phyloP scores from a whole-genome alignment of 768 basidiomycete genomes.

The Lactifluus piperatus region DNA sequence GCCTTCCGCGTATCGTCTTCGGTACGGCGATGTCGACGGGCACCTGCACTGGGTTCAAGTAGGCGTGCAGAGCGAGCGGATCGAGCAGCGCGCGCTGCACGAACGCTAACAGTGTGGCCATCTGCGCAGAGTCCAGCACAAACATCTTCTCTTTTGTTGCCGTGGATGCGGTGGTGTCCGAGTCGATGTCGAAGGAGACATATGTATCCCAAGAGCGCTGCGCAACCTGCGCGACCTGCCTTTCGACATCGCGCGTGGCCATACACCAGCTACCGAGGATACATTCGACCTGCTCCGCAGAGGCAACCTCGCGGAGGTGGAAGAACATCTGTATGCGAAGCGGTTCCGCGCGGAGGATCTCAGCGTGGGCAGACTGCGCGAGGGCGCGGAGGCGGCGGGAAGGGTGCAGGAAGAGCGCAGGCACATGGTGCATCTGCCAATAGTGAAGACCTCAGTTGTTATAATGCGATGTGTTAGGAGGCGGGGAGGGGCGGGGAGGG shows the following conservation, averaged over 20 bases:
- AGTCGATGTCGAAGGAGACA: constrained; percentile 16
- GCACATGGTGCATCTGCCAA: constrained; percentile 74
- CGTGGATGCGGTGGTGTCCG: neutral
- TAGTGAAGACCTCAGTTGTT: neutral
- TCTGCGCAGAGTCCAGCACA: constrained; percentile 27
- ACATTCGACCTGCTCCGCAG: constrained; percentile 42
- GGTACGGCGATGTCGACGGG: constrained; percentile 30
- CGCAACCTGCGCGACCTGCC: constrained; percentile 44
- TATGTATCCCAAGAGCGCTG: constrained; percentile 45
- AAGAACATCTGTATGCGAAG: constrained; percentile 41
- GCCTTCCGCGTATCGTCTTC: constrained; percentile 28
- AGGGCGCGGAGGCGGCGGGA: constrained; percentile 64
- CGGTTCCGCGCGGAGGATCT: constrained; percentile 49
- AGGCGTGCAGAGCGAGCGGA: constrained; percentile 47
- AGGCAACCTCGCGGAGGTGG: constrained; percentile 41
- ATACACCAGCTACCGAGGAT: constrained; percentile 70
- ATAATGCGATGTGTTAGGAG: neutral
- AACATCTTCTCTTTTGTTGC: constrained; percentile 23
- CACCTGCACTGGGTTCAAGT: constrained; percentile 55
- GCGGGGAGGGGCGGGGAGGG: no score
- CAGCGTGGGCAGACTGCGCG: constrained; percentile 51
- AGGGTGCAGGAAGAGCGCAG: constrained; percentile 71
- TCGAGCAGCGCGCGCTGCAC: constrained; percentile 48
- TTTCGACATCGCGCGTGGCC: constrained; percentile 63
- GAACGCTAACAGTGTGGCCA: constrained; percentile 40